Conservation (phyloP, 2,329 filamentous ascomycete species). For the Zalaria obscura region DNA sequence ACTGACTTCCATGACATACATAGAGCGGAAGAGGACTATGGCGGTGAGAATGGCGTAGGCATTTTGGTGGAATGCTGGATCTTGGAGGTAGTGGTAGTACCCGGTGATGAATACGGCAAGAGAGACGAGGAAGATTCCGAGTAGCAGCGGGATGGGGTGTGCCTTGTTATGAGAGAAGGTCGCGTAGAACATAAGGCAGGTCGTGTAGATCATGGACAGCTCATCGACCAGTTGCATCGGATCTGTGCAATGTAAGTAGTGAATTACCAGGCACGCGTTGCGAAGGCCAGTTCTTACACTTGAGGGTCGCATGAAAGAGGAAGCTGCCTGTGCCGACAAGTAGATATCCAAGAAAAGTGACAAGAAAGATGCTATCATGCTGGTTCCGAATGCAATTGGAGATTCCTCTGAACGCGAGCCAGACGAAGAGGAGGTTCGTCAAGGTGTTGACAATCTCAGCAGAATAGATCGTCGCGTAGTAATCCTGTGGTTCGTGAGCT, state of each 20-base stretch:
- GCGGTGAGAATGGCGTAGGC: conserved; percentile 61
- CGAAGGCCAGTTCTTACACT: conserved; percentile 30
- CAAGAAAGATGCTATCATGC: conserved; percentile 62
- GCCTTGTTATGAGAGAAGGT: conserved; percentile 59
- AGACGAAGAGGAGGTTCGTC: conserved; percentile 73
- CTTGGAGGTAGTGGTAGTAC: conserved; percentile 68
- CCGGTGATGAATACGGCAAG: conserved; percentile 55
- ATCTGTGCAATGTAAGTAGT: conserved; percentile 26
- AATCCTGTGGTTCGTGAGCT: conserved; percentile 39
- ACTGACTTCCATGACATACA: conserved; percentile 62
- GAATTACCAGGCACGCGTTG: neutral
- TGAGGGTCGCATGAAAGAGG: conserved; percentile 49
- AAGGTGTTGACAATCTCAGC: conserved; percentile 69
- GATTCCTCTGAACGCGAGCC: conserved; percentile 62
- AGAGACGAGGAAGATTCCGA: conserved; percentile 42
- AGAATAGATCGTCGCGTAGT: conserved; percentile 59
- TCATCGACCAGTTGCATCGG: conserved; percentile 60
- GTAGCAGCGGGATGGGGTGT: conserved; percentile 31
- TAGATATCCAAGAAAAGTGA: conserved; percentile 49
- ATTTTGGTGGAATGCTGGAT: conserved; percentile 71
- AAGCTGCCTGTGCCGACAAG: conserved; percentile 48
- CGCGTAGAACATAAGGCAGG: conserved; percentile 55
- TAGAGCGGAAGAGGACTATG: conserved; percentile 55
- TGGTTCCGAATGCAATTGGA: conserved; percentile 55
- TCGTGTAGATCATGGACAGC: conserved; percentile 59